A percentile compares a stretch with the other conserved stretches of the same genome.
These are phyloP conservation scores for Thelonectria rubi DNA, from an alignment of 2,329 filamentous ascomycete species.

Conservation along the genomic window DNA sequence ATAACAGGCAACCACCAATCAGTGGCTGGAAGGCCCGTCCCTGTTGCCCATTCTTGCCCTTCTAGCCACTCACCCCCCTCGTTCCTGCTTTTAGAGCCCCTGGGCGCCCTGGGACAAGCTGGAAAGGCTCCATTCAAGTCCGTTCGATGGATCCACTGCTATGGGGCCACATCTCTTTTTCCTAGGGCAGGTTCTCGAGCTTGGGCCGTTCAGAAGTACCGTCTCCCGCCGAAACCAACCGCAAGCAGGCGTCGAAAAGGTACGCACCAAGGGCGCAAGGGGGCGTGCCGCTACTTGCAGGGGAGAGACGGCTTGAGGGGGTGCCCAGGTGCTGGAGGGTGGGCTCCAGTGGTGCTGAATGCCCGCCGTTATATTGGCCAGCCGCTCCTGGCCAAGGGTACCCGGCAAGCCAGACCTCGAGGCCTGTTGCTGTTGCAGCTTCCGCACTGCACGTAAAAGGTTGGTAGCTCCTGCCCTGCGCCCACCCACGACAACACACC, in stretches of 20 bases:
- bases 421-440: conserved; percentile 22
- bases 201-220: conserved; percentile 2
- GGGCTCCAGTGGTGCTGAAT: conserved; percentile 19
- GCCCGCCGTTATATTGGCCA: conserved; percentile 27
- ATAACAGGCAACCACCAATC: conserved; percentile 39
- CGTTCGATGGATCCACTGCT: conserved; percentile 5
- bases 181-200: neutral
- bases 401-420: conserved; percentile 12
- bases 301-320: conserved; percentile 4
- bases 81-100: conserved; percentile 28
- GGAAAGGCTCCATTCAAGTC: neutral
- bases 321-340: conserved; percentile 8
- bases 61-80: conserved; percentile 35
- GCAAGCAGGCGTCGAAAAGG: conserved; percentile 5
- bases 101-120: conserved; percentile 1
- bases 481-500: conserved; percentile 19
- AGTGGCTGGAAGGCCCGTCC: conserved; percentile 25
- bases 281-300: conserved; percentile 10
- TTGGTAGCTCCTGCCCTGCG: conserved; percentile 23
- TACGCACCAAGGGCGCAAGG: conserved; percentile 10
- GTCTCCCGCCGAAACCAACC: neutral
- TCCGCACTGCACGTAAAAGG: conserved; percentile 23
- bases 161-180: neutral
- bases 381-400: conserved; percentile 21
- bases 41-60: conserved; percentile 31